A percentile compares a stretch with the other conserved stretches of the same genome.
Conservation (phyloP, 2,329 filamentous ascomycete species). For the Fusarium denticulatum region DNA sequence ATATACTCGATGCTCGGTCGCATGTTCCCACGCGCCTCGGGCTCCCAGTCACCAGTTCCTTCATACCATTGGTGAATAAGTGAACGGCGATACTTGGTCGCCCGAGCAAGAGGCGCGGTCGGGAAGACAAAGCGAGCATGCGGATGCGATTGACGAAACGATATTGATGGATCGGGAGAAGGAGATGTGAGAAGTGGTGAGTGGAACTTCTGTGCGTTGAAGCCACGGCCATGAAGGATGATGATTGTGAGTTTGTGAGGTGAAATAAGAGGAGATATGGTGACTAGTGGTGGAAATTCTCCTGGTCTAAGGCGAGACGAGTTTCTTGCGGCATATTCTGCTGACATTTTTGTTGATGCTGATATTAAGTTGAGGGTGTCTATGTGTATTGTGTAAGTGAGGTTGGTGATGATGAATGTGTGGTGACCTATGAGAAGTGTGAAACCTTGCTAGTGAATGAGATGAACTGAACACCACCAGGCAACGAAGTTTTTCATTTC, state of each 20-base stretch:
- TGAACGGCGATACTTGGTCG: conserved; percentile 47
- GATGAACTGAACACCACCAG: neutral
- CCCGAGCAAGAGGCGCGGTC: conserved; percentile 53
- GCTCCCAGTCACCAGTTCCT: conserved; percentile 50
- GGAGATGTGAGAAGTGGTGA: conserved; percentile 49
- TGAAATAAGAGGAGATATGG: conserved; percentile 34
- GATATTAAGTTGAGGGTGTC: neutral
- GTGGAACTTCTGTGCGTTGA: conserved; percentile 53
- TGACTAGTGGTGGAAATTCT: conserved; percentile 37
- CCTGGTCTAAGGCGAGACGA: conserved; percentile 21
- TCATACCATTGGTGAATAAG: conserved; percentile 51
- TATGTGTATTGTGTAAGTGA: neutral
- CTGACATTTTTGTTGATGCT: neutral
- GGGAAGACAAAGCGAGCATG: conserved; percentile 62
- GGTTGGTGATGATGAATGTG: neutral
- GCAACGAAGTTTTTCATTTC: too few species aligned
- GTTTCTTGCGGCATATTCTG: neutral
- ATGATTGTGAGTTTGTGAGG: conserved; percentile 58
- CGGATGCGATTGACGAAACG: conserved; percentile 50
- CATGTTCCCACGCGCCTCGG: conserved; percentile 48
- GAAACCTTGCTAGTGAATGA: neutral
- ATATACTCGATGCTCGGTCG: conserved; percentile 54
- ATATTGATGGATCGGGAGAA: neutral
- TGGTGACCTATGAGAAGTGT: neutral
- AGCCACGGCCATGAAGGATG: conserved; percentile 62